Conservation (phyloP, 306 rosid species). For the Argentina anserina region DNA sequence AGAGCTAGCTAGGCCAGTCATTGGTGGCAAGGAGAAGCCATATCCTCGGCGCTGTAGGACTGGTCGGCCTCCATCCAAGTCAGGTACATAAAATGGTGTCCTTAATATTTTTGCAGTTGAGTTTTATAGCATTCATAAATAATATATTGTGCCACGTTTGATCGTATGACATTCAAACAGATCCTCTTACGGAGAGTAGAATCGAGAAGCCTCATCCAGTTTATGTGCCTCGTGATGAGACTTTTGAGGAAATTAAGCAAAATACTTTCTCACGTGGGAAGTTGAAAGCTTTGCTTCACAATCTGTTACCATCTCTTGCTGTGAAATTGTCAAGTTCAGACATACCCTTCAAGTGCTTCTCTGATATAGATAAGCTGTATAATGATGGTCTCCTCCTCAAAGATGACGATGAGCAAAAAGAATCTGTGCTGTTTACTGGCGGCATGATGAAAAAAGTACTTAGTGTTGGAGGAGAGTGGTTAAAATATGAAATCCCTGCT, state of each 20-base stretch:
- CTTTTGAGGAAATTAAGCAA: constrained; percentile 89
- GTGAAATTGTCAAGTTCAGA: constrained; percentile 75
- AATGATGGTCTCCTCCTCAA: constrained; percentile 61
- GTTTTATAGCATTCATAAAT: constrained; percentile 12
- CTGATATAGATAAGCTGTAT: constrained; percentile 85
- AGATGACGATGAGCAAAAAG: constrained; percentile 47
- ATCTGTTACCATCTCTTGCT: constrained; percentile 75
- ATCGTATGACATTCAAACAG: constrained; percentile 42
- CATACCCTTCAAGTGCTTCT: constrained; percentile 74
- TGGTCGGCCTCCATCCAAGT: constrained; percentile 57
- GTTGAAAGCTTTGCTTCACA: constrained; percentile 88
- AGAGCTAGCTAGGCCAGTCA: constrained; percentile 71
- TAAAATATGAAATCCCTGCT: constrained; percentile 79
- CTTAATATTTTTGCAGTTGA: not conserved
- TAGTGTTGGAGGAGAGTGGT: constrained; percentile 45
- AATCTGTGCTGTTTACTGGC: constrained; percentile 33
- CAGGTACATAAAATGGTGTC: constrained; percentile 38
- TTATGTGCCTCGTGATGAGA: constrained; percentile 90
- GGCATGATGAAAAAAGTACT: constrained; percentile 57
- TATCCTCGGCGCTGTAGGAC: constrained; percentile 94
- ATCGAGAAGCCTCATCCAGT: constrained; percentile 95
- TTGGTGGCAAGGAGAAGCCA: constrained; percentile 57
- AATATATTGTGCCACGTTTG: constrained; percentile 18
- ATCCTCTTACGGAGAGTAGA: constrained; percentile 68
- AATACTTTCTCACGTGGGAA: constrained; percentile 78